Base-by-base conservation (phyloP, 805 yeast genomes). In the Saccharomycopsis capsularis region DNA sequence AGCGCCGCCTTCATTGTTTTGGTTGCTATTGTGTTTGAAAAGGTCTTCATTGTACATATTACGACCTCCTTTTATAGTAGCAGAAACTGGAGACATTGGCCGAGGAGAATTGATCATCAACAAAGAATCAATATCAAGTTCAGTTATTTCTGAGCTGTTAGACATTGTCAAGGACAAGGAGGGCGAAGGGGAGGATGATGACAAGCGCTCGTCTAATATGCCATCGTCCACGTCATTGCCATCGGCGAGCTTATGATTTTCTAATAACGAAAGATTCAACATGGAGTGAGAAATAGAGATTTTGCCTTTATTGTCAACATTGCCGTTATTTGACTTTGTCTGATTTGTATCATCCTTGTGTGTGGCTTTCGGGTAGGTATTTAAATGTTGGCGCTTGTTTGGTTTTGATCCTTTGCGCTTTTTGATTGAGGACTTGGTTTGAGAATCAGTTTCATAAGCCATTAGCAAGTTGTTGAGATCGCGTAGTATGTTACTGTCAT, bases 121-220 rank as follows among this genome's bases (percentile, higher is more conserved):
- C 15, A 45, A 22, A 3, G 49, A 44, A 36, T 47, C 51, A n/a
- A 51, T 27, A 36, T 51, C 54, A n/a, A 51, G 40, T 13, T 51
- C 54, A 7, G 51, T 47, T 15, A 48, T 19, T 32, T 51, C 54
- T 7, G 52, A 47, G 15, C 40, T 48, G 32, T 51, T 51, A 22
- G 52, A 47, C 35, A 40, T 39, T 11, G 54, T 42, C 16, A 51
- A 24, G 7, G 52, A 48, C 5, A 51, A 32, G 19, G 46, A 40
- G 15, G 54, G 54, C 4, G 52, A 48, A 4, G 54, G 54, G 1
- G 54, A 51, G n/a, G 38, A 23, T 3, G 48, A 34, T 4, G 24
- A 18, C 13, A 9, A 30, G 34, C n/a, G 30, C 30, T 46, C 45
- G 25, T 46, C 45, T 18, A 46, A 25, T 24, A 40, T 16, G 15